Evolutionary conservation across 2,329 filamentous ascomycete genomes (phyloP), one percentile per base, ranked within the genome.

Genomic region (Neocucurbitaria cava): DNA sequence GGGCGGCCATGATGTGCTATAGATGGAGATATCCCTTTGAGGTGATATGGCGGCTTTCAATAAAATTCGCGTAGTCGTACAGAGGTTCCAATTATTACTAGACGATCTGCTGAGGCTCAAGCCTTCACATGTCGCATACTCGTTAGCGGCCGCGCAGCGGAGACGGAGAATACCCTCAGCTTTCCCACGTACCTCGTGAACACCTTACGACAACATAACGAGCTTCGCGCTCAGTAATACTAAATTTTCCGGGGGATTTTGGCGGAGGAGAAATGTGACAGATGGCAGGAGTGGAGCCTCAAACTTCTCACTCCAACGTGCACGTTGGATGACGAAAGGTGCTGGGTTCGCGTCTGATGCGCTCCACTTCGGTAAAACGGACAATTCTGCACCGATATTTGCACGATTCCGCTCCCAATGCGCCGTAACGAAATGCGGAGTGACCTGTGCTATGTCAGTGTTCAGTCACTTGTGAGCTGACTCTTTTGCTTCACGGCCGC

Each of bases 1-100:
- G 62, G 46, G 70, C 64, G 59, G 72, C 72, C 73, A 76, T 76
- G 56, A 48, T 61, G 56, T 26, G 43, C 38, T 56, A 42, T 33
- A 20, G 33, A 40, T 46, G 49, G 49, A 40, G 49, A 36, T 35
- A 36, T 30, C 24, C 28, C 23, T 45, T 28, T 40, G 26, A 46
- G 44, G 43, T 38, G 35, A 13, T 41, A 42, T 31, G 46, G 40
- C 44, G 35, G 49, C 45, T 49, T 44, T 50, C 49, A 53, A 44
- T 42, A 46, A 26, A 40, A 46, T 46, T 24, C 24, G 54, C 21
- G 40, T 52, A 48, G 4, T 47, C 33, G 45, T 56, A 46, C 54
- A 56, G 44, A 35, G 21, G 18, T 33, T 28, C 46, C 33, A 55
- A 35, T 51, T 28, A 52, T 13, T 49, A 48, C 43, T 49, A 40